Evolutionary conservation across 768 basidiomycete species (phyloP).

Genomic region (Trametes villosa): DNA sequence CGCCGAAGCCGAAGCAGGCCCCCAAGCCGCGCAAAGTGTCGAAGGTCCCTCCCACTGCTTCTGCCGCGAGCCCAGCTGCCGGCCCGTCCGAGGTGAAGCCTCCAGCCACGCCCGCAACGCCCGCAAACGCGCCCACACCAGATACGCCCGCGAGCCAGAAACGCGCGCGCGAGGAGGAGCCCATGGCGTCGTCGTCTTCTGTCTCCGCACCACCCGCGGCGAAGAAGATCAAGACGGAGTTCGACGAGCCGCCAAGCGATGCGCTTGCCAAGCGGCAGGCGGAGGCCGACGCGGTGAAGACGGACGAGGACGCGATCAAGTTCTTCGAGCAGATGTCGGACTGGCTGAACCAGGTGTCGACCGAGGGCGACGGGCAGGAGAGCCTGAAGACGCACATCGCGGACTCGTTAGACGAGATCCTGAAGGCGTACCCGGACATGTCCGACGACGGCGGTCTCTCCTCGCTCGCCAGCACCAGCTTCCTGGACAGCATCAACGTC

Average conservation of each 20-base stretch:
- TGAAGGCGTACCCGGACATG: slow-evolving; percentile 53
- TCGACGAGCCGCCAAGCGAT: slow-evolving; percentile 64
- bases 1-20: slow-evolving; percentile 43
- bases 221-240: slow-evolving; percentile 73
- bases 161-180: slow-evolving; percentile 59
- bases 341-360: slow-evolving; percentile 56
- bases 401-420: slow-evolving; percentile 63
- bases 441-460: slow-evolving; percentile 41
- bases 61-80: slow-evolving; percentile 38
- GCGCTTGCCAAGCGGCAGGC: slow-evolving; percentile 46
- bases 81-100: slow-evolving; percentile 35
- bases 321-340: slow-evolving; percentile 70
- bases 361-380: slow-evolving; percentile 48
- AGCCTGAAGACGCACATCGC: slow-evolving; percentile 52
- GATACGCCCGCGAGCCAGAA: slow-evolving; percentile 37
- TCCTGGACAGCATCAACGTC: slow-evolving; percentile 33
- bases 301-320: slow-evolving; percentile 64
- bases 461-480: slow-evolving; percentile 35
- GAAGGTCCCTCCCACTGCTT: slow-evolving; percentile 25
- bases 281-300: slow-evolving; percentile 54
- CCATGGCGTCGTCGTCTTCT: slow-evolving; percentile 1
- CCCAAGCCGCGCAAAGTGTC: slow-evolving; percentile 39
- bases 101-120: slow-evolving; percentile 24
- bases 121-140: slow-evolving; percentile 21
- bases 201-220: slow-evolving; percentile 13